These are phyloP conservation scores for Gracilaria gracilis DNA, from an alignment of 23 red algal genomes.

Conservation along the genomic window DNA sequence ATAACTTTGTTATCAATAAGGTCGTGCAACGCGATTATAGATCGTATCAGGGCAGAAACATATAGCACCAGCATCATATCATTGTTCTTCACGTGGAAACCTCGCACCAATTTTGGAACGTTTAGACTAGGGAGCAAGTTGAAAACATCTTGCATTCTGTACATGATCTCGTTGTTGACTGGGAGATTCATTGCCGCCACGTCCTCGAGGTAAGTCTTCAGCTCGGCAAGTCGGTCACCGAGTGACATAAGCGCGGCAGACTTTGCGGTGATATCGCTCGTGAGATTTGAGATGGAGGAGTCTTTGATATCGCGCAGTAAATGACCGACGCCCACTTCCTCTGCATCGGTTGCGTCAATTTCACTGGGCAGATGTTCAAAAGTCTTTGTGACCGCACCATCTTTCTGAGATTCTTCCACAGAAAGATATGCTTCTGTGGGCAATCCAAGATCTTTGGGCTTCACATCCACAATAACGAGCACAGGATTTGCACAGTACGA, in stretches of 20 bases:
- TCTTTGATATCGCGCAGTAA: conserved; percentile 96
- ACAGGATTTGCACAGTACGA: conserved; percentile 85
- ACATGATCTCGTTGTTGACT: conserved; percentile 96
- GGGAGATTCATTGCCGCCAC: conserved; percentile 84
- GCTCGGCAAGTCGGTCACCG: conserved; percentile 63
- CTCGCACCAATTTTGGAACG: conserved; percentile 66
- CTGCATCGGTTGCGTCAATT: conserved; percentile 91
- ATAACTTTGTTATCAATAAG: conserved; percentile 97
- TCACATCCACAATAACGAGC: conserved; percentile 92
- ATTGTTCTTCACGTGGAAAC: conserved; percentile 86
- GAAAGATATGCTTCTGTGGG: conserved; percentile 97
- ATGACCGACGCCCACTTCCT: conserved; percentile 98
- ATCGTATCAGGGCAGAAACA: conserved; percentile 85
- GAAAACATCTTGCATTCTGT: conserved; percentile 96
- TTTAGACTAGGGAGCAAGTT: conserved; percentile 85
- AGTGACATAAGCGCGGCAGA: conserved; percentile 87
- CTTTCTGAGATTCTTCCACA: conserved; percentile 85
- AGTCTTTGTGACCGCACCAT: conserved; percentile 56
- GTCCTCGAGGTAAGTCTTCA: conserved; percentile 84
- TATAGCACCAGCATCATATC: conserved; percentile 97
- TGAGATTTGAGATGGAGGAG: conserved; percentile 77
- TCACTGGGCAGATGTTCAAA: conserved; percentile 96
- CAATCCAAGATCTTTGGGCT: conserved; percentile 94
- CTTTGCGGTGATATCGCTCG: conserved; percentile 90
- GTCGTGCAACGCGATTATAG: conserved; percentile 91